Base-by-base conservation (phyloP, 441 rosid species). In the Mallotus japonicus region DNA sequence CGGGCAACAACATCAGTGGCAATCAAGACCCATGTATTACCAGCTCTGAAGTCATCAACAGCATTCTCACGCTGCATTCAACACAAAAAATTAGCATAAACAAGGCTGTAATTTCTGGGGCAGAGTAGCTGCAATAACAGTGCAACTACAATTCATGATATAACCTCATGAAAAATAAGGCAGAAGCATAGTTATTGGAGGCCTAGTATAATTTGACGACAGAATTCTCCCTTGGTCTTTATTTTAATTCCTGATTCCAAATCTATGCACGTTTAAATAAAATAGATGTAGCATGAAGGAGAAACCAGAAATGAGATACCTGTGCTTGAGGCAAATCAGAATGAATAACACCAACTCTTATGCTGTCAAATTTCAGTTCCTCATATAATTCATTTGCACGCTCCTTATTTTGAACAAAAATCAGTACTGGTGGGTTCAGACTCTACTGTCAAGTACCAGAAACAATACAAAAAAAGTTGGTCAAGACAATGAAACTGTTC, bases 1-100 rank as follows among this genome's bases (percentile, higher is more conserved):
- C 97, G 89, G 61, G 97, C 98, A 32, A 95, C 85, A 72, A 95
- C 96, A 84, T 95, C 99, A n/a, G 97, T 95, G 62, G 98, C 99
- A n/a, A 95, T 90, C 76, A 95, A 78, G 66, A 95, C 95, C 98
- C 99, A 95, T 64, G 86, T 89, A 79, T 92, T 89, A 16, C 97
- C 95, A 10, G 89, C 90, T 80, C 99, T 85, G 78, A 95, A 95
- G 77, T 85, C 82, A 80, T 91, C 89, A 17, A 92, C 93, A 19
- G 88, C 95, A 51, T 86, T 85, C 67, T 91, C 97, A 15, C 98
- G 83, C 99, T 95, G 87, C 78, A 76, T 78, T 65, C 70, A 77
- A 63, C 13, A 42, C 16, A 78, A 19, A 34, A 60, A 42, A 55
- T 32, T 14, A 71, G 67, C 28, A 57, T 19, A 56, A 50, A 67